A percentile compares a stretch with the other conserved stretches of the same genome.
Conservation (phyloP, 1,284 basidiomycete genomes). For the Moesziomyces antarcticus region DNA sequence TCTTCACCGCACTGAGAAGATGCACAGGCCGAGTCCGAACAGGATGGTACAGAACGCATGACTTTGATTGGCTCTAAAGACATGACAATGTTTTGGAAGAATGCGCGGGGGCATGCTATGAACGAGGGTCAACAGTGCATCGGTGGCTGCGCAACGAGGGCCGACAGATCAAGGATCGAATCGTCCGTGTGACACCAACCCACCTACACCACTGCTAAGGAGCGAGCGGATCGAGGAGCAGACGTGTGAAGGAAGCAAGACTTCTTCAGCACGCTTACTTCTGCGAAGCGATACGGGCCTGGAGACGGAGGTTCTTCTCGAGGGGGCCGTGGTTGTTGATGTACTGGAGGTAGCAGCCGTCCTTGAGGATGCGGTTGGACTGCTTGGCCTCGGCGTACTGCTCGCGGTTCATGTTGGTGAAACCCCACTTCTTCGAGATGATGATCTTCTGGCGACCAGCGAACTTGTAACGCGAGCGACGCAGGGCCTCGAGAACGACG, state of each 20-base stretch:
- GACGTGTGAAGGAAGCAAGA: not conserved
- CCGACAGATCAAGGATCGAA: not conserved
- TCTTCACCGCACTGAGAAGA: no score
- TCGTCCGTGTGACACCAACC: not conserved
- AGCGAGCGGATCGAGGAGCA: not conserved
- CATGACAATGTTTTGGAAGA: conserved; percentile 22
- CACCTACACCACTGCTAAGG: conserved; percentile 25
- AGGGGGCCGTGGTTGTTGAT: conserved; percentile 65
- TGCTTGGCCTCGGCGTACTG: conserved; percentile 89
- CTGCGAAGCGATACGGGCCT: conserved; percentile 64
- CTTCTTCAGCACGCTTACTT: conserved; percentile 49
- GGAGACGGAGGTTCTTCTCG: conserved; percentile 64
- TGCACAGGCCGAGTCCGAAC: no score
- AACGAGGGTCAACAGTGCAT: conserved; percentile 35
- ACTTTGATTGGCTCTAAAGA: conserved; percentile 23
- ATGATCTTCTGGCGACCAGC: conserved; percentile 99
- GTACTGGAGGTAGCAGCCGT: conserved; percentile 67
- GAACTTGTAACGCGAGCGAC: conserved; percentile 93
- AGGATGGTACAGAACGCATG: conserved; percentile 40
- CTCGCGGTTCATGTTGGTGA: conserved; percentile 92
- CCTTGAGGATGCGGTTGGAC: conserved; percentile 71
- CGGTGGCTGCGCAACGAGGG: not conserved
- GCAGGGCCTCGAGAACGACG: conserved; percentile 93
- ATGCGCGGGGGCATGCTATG: conserved; percentile 14
- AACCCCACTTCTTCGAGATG: conserved; percentile 77